These are phyloP conservation scores for Andrographis paniculata DNA, from an alignment of 305 asterid species.

Conservation along the genomic window DNA sequence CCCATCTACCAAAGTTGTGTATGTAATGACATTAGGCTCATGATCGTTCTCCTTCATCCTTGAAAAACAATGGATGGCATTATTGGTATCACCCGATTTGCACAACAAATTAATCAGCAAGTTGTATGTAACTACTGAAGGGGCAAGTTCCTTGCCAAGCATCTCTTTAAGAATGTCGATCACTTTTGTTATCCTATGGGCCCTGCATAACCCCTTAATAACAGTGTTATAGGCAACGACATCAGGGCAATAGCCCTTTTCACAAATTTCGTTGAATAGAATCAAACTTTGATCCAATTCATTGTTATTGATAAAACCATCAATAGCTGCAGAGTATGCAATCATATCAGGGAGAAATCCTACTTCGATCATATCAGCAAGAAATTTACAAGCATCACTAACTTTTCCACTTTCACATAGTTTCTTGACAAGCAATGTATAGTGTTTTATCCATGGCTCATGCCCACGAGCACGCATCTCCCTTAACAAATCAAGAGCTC, in stretches of 20 bases:
- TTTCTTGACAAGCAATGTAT: conserved; percentile 55
- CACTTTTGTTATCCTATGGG: conserved; percentile 46
- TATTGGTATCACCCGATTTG: conserved; percentile 54
- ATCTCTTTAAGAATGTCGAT: conserved; percentile 51
- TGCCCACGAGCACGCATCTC: conserved; percentile 71
- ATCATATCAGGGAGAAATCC: conserved; percentile 75
- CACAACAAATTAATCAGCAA: conserved; percentile 79
- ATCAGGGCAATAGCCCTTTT: conserved; percentile 64
- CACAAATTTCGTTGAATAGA: conserved; percentile 55
- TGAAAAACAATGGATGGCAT: conserved; percentile 36
- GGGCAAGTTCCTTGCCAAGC: conserved; percentile 60
- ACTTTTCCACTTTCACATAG: conserved; percentile 55
- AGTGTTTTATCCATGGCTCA: conserved; percentile 86
- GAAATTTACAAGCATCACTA: conserved; percentile 57
- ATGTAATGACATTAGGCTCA: conserved; percentile 69
- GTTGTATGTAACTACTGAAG: conserved; percentile 83
- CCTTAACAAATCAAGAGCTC: conserved; percentile 51
- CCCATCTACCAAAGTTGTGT: conserved; percentile 82
- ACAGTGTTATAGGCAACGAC: conserved; percentile 70
- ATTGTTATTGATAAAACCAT: conserved; percentile 54
- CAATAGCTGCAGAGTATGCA: conserved; percentile 61
- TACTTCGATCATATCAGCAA: conserved; percentile 44
- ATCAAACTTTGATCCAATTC: conserved; percentile 48
- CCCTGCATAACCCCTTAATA: conserved; percentile 68
- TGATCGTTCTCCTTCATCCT: conserved; percentile 47